phyloP scores from a whole-genome alignment of 371 early-diverging fungal species.

The Rhizopus microsporus region DNA sequence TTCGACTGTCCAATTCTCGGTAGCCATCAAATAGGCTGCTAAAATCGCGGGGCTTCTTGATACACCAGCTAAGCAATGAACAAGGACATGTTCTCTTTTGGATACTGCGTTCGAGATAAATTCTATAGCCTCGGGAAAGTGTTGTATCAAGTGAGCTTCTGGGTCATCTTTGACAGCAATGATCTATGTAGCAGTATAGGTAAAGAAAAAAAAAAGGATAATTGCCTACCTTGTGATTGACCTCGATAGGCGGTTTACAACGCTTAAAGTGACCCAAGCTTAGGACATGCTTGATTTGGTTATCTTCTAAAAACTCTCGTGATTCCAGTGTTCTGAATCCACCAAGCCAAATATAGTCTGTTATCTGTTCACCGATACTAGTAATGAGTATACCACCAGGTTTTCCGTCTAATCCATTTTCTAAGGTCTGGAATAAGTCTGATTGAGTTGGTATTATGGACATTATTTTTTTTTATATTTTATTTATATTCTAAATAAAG shows the following conservation, averaged over 20 bases:
- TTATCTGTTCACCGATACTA: slow-evolving; percentile 44
- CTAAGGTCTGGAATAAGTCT: slow-evolving; percentile 35
- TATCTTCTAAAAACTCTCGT: slow-evolving; percentile 40
- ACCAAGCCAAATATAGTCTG: slow-evolving; percentile 43
- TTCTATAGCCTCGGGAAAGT: slow-evolving; percentile 62
- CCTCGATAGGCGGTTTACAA: slow-evolving; percentile 31
- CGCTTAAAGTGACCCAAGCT: slow-evolving; percentile 51
- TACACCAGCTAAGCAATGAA: slow-evolving; percentile 52
- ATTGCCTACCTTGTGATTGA: slow-evolving; percentile 53
- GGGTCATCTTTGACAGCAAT: slow-evolving; percentile 65
- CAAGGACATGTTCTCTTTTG: slow-evolving; percentile 59
- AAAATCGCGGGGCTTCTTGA: slow-evolving; percentile 47
- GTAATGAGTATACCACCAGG: slow-evolving; percentile 53
- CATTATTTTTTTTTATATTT: slow-evolving; percentile 1
- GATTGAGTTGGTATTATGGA: slow-evolving; percentile 5
- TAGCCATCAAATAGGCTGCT: slow-evolving; percentile 74
- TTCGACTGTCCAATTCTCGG: slow-evolving; percentile 37
- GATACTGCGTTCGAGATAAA: slow-evolving; percentile 61
- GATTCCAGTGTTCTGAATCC: slow-evolving; percentile 49
- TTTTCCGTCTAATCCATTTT: slow-evolving; percentile 42
- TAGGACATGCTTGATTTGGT: slow-evolving; percentile 61
- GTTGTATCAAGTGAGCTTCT: slow-evolving; percentile 67
- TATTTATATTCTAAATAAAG: background rate
- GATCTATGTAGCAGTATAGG: slow-evolving; percentile 27
- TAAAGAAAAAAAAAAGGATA: background rate